Base-by-base conservation (phyloP, 1,284 basidiomycete species). In the Cryptococcus floricola region DNA sequence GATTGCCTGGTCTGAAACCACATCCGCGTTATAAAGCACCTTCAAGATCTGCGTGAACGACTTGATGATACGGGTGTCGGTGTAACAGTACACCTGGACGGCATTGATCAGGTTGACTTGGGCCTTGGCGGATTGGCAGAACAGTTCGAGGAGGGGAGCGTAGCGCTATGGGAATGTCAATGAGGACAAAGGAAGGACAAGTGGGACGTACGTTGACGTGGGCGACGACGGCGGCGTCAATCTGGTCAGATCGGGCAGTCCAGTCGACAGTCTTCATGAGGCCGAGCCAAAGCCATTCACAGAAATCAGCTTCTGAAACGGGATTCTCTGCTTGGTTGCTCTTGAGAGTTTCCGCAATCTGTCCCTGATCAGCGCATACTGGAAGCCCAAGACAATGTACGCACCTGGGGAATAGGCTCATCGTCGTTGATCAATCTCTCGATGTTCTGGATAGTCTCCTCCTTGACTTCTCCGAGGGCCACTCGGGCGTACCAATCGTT, bases 21-120 rank as follows among this genome's bases (percentile, higher is more conserved):
- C 92, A 71, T 98, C 94, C 69, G 88, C 86, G 77, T 93, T 94
- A 80, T 97, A 97, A 75, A 95, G 81, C 70, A 93, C 89, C 82
- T 96, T 96, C 66, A 98, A 82, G 74, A 98, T 87, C 70, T 92
- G 89, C 49, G 90, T 86, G 81, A 98, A 97, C 8, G 89, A 82
- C 76, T 94, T 95, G 78, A 93, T 92, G 69, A 95, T 83, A 54
- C 90, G 87, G 28, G 91, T 92, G 71, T 97, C 91, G 77, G 93
- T 89, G 77, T 96, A 95, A 76, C 89, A 93, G 79, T 92, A 90
- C 62, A 92, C 83, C 80, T 98, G 94, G 23, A 94, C 90, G 55
- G 87, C 84, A 77, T 96, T 96, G 77, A 97, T 91, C 56, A 96
- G 83, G 41, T 87, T 85, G 52, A 98, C 89, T 79, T 98, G 85